Conservation (phyloP, 2,329 filamentous ascomycete genomes). For the Talaromyces sp. region DNA sequence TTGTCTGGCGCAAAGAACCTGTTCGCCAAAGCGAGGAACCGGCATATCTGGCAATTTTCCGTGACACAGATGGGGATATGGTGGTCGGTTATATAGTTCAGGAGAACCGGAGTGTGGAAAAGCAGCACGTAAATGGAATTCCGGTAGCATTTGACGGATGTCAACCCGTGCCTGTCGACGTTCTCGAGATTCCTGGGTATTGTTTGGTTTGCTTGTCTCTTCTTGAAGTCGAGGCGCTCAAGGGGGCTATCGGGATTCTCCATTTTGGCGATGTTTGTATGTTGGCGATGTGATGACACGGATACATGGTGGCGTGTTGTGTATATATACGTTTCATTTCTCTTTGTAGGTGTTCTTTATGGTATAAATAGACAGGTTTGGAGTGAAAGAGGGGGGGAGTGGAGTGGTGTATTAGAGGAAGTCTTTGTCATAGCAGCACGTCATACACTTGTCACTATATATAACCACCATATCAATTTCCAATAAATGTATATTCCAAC, state of each 20-base stretch:
- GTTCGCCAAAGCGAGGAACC: constrained; percentile 4
- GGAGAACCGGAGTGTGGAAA: constrained; percentile 20
- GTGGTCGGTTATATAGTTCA: constrained; percentile 16
- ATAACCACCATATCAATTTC: no score
- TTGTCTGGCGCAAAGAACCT: neutral
- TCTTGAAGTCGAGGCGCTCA: no score
- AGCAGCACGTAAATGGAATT: constrained; percentile 20
- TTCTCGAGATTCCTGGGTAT: neutral
- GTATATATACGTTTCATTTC: neutral
- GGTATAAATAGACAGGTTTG: no score
- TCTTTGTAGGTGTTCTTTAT: no score
- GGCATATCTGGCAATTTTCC: constrained; percentile 11
- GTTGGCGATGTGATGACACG: neutral
- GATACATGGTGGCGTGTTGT: neutral
- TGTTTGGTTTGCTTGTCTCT: neutral
- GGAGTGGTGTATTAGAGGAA: no score
- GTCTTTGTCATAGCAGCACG: no score
- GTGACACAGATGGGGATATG: neutral
- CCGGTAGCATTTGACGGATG: constrained; percentile 21
- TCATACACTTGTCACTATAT: no score
- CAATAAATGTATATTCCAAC: no score
- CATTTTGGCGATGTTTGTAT: neutral
- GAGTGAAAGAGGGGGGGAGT: no score
- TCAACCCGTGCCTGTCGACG: no score
- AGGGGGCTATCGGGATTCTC: neutral